These are phyloP conservation scores for Bretziella fagacearum DNA, from an alignment of 2,329 filamentous ascomycete species.

Conservation along the genomic window DNA sequence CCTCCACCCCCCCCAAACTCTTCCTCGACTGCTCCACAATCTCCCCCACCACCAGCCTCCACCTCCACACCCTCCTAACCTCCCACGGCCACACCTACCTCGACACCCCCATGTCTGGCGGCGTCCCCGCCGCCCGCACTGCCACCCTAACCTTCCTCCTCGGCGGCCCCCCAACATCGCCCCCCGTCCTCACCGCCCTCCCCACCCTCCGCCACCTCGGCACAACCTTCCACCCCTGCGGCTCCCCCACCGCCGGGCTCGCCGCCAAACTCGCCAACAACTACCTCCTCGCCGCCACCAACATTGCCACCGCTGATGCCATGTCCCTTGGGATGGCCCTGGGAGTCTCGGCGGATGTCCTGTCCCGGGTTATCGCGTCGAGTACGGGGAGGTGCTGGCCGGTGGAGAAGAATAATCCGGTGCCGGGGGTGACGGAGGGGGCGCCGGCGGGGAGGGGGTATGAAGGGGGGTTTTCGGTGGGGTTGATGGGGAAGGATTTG, in stretches of 20 bases:
- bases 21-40: constrained; percentile 98
- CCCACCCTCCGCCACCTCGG: constrained; percentile 69
- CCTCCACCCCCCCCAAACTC: constrained; percentile 42
- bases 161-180: constrained; percentile 39
- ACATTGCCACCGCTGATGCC: constrained; percentile 53
- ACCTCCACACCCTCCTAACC: constrained; percentile 52
- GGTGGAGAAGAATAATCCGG: constrained; percentile 88
- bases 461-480: constrained; percentile 57
- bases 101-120: constrained; percentile 93
- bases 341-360: constrained; percentile 43
- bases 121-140: constrained; percentile 75
- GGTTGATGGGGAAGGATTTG: constrained; percentile 68
- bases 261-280: constrained; percentile 95
- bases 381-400: constrained; percentile 95
- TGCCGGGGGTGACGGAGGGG: constrained; percentile 62
- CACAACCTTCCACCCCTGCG: constrained; percentile 69
- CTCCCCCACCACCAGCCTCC: constrained; percentile 67
- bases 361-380: constrained; percentile 71
- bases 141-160: constrained; percentile 95
- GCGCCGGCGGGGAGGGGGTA: constrained; percentile 66
- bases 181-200: constrained; percentile 45
- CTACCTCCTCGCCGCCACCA: constrained; percentile 86
- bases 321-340: constrained; percentile 48
- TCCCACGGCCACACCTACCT: constrained; percentile 58
- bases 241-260: constrained; percentile 66